Evolutionary conservation across 2,329 filamentous ascomycete genomes (phyloP).

Genomic region (Xylariomycetidae sp.): DNA sequence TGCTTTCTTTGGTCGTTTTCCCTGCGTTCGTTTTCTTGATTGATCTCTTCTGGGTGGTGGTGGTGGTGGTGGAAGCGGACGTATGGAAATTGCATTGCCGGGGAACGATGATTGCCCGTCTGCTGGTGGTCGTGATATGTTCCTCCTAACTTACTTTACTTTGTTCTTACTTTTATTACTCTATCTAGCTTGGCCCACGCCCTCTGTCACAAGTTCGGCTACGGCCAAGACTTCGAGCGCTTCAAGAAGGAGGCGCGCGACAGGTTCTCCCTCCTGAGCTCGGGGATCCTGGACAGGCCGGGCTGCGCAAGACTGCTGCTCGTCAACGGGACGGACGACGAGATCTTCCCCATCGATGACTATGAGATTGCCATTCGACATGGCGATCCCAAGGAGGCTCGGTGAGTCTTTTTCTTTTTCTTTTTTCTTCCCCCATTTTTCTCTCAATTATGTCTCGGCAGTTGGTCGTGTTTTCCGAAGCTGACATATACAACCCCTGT

Average conservation of each 20-base stretch:
- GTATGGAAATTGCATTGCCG: neutral
- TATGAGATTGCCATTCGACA: slow-evolving; percentile 50
- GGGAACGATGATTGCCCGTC: too few relatives aligned
- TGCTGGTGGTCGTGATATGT: too few relatives aligned
- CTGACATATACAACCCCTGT: neutral
- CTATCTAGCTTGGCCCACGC: slow-evolving; percentile 21
- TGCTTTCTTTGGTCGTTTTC: too few relatives aligned
- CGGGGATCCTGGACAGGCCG: slow-evolving; percentile 48
- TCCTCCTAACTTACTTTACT: too few relatives aligned
- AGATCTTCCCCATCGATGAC: slow-evolving; percentile 60
- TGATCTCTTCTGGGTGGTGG: too few relatives aligned
- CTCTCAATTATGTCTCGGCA: too few relatives aligned
- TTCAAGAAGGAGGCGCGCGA: slow-evolving; percentile 26
- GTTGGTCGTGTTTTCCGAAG: too few relatives aligned
- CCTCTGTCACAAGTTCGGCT: slow-evolving; percentile 25
- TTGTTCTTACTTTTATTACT: too few relatives aligned
- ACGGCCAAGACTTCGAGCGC: slow-evolving; percentile 19
- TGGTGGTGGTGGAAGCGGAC: neutral
- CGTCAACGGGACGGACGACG: slow-evolving; percentile 54
- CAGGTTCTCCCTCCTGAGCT: slow-evolving; percentile 50
- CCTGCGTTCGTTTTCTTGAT: too few relatives aligned
- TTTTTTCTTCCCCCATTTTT: too few relatives aligned
- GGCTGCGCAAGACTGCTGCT: slow-evolving; percentile 44
- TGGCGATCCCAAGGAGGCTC: slow-evolving; percentile 47
- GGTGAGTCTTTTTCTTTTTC: slow-evolving; percentile 18